Evolutionary conservation across 495 filamentous ascomycete species (phyloP).

Genomic region (Daldinia childiae): DNA sequence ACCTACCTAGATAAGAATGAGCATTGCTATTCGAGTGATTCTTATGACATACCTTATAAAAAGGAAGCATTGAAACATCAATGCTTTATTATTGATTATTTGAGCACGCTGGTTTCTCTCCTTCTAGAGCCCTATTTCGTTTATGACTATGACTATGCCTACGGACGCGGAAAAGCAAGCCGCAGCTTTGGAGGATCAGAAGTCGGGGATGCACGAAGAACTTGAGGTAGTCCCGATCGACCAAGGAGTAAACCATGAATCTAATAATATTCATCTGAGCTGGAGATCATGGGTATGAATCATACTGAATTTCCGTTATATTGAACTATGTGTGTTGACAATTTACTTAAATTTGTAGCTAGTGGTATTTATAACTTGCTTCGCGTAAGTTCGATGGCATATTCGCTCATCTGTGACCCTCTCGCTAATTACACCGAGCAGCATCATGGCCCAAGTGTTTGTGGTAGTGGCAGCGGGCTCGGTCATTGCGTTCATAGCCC

Average conservation of each 20-base stretch:
- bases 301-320: background rate
- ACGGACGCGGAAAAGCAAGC: constrained; percentile 23
- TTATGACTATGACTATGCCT: constrained; percentile 18
- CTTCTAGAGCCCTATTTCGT: background rate
- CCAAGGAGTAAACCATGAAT: constrained; percentile 44
- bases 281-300: constrained; percentile 52
- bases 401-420: background rate
- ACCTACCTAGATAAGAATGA: background rate
- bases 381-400: constrained; percentile 44
- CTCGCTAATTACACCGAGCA: constrained; percentile 18
- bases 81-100: background rate
- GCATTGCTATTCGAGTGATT: background rate
- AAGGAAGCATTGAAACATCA: background rate
- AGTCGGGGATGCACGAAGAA: constrained; percentile 11
- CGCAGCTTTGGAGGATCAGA: constrained; percentile 12
- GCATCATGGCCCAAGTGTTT: constrained; percentile 60
- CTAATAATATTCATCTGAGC: constrained; percentile 44
- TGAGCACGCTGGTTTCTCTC: no score
- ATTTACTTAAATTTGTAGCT: constrained; percentile 28
- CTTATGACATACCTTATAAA: background rate
- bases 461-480: constrained; percentile 65
- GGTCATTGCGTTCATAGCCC: constrained; percentile 64
- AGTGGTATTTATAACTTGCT: constrained; percentile 52
- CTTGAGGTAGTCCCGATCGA: constrained; percentile 46
- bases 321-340: constrained; percentile 15